A percentile compares a stretch with the other conserved stretches of the same genome.
Evolutionary conservation across 306 rosid species (phyloP).

Genomic region (Arachis stenosperma): DNA sequence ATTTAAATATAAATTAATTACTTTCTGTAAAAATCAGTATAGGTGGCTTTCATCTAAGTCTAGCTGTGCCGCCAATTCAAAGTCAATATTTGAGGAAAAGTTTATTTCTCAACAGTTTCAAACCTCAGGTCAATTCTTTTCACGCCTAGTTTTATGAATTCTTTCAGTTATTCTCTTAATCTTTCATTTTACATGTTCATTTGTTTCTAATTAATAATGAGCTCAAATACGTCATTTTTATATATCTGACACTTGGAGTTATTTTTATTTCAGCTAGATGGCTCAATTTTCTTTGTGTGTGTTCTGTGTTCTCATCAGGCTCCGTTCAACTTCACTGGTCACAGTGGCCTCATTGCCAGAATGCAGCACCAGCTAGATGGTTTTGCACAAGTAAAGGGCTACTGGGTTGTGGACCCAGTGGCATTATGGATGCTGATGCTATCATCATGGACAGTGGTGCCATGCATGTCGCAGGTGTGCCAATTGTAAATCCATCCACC

Average conservation of each 20-base stretch:
- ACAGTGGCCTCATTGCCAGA: slow-evolving; percentile 87
- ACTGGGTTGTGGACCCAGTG: slow-evolving; percentile 94
- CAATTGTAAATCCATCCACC: slow-evolving; percentile 89
- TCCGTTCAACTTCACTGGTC: slow-evolving; percentile 98
- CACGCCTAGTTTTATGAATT: slow-evolving; percentile 21
- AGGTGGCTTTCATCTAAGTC: slow-evolving; percentile 91
- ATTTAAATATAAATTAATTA: slow-evolving; percentile 18
- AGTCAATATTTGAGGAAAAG: slow-evolving; percentile 84
- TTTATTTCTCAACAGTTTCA: slow-evolving; percentile 88
- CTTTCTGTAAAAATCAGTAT: slow-evolving; percentile 66
- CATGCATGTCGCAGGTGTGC: slow-evolving; percentile 98
- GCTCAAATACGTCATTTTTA: slow-evolving; percentile 14
- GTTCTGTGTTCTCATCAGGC: slow-evolving; percentile 95
- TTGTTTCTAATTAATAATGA: slow-evolving; percentile 4
- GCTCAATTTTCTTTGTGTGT: slow-evolving; percentile 91
- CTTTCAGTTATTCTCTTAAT: slow-evolving; percentile 14
- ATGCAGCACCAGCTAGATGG: slow-evolving; percentile 74
- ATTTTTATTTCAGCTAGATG: slow-evolving; percentile 83
- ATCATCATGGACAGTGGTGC: slow-evolving; percentile 94
- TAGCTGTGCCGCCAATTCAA: slow-evolving; percentile 59
- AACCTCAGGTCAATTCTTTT: slow-evolving; percentile 71
- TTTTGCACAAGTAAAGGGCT: slow-evolving; percentile 90
- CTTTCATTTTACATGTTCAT: slow-evolving; percentile 1
- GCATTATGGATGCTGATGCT: slow-evolving; percentile 96
- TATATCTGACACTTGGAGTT: slow-evolving; percentile 44